phyloP scores from a whole-genome alignment of 2,329 filamentous ascomycete genomes.

The Dactylonectria estremocensis region DNA sequence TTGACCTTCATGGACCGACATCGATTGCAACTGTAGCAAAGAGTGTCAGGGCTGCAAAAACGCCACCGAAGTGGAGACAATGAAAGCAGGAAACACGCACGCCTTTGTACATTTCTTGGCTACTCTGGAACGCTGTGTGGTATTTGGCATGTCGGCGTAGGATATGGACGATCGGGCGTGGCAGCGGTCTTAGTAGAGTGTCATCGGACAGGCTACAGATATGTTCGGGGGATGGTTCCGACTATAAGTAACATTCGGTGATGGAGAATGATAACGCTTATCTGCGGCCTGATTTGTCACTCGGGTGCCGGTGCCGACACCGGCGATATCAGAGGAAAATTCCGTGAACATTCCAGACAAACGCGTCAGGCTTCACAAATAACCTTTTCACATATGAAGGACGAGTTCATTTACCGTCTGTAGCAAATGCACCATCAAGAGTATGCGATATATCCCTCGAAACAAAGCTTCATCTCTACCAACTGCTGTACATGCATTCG shows the following conservation, averaged over 20 bases:
- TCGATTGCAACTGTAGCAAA: conserved; percentile 40
- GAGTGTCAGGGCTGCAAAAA: conserved; percentile 9
- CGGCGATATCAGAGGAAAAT: neutral
- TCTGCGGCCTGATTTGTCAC: conserved; percentile 4
- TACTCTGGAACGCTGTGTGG: conserved; percentile 31
- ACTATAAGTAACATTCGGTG: conserved; percentile 39
- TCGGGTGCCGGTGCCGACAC: conserved; percentile 19
- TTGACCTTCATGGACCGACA: conserved; percentile 49
- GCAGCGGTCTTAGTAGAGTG: neutral
- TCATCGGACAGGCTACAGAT: neutral
- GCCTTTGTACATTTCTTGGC: conserved; percentile 46
- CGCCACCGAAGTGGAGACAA: neutral
- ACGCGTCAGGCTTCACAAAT: too few species aligned
- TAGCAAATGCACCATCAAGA: too few species aligned
- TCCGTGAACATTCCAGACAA: too few species aligned
- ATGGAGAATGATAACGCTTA: conserved; percentile 32
- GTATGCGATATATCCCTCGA: too few species aligned
- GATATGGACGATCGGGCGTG: neutral
- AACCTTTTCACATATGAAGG: too few species aligned
- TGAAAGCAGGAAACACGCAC: conserved; percentile 24
- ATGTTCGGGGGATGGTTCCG: conserved; percentile 39
- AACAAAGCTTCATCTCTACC: too few species aligned
- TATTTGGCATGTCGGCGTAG: conserved; percentile 34
- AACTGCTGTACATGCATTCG: neutral
- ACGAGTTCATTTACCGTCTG: too few species aligned